Conservation (phyloP, 129 eudicot genomes). For the Ambrosia trifida region DNA sequence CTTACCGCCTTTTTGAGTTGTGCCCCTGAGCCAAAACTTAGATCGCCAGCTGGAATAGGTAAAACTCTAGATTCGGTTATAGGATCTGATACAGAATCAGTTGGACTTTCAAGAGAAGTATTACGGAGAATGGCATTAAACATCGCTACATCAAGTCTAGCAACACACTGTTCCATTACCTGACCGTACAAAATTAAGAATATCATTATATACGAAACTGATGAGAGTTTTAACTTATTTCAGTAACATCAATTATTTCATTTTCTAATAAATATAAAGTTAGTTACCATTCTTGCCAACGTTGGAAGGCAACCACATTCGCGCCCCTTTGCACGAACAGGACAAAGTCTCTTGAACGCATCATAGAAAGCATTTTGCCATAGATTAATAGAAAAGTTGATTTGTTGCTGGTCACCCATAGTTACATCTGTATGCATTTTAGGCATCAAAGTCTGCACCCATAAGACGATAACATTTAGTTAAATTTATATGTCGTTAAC, state of each 20-base stretch:
- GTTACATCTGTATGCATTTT: constrained; percentile 54
- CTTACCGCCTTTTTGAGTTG: constrained; percentile 84
- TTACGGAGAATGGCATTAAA: constrained; percentile 79
- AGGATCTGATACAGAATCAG: constrained; percentile 73
- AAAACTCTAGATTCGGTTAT: constrained; percentile 66
- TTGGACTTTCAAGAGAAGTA: constrained; percentile 60
- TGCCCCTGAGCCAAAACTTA: constrained; percentile 95
- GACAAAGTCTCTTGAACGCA: constrained; percentile 85
- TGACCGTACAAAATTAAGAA: constrained; percentile 23
- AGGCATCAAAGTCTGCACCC: constrained; percentile 68
- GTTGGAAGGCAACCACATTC: constrained; percentile 85
- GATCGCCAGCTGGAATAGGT: constrained; percentile 88
- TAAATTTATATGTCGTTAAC: too few relatives aligned
- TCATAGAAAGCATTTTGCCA: constrained; percentile 78
- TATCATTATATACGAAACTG: neutral
- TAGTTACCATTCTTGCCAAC: constrained; percentile 63
- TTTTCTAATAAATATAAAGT: neutral
- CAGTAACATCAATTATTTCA: neutral
- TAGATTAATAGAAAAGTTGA: constrained; percentile 52
- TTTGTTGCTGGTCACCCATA: constrained; percentile 61
- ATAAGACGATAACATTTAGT: constrained; percentile 18
- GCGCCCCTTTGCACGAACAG: constrained; percentile 74
- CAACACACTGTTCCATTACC: constrained; percentile 90
- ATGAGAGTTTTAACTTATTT: constrained; percentile 9
- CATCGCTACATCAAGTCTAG: constrained; percentile 90